A percentile compares a stretch with the other conserved stretches of the same genome.
phyloP scores from a whole-genome alignment of 345 rosid species.

The Gossypium raimondii region DNA sequence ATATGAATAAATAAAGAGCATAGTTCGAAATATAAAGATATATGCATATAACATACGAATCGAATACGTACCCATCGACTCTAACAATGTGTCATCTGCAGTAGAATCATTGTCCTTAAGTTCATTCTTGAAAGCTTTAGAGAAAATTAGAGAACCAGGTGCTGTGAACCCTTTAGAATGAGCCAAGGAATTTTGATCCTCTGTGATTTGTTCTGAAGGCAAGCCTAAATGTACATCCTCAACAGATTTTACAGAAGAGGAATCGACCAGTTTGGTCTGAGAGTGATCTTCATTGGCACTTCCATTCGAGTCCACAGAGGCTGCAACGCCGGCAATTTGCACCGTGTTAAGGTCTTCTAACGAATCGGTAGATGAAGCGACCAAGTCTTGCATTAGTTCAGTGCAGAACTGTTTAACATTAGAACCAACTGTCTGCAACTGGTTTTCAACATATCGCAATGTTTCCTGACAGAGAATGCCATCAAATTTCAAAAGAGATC shows the following conservation, averaged over 20 bases:
- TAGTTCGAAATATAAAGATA: neutral
- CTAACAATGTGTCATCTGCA: slow-evolving; percentile 4
- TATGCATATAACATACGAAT: neutral
- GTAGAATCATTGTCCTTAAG: slow-evolving; percentile 1
- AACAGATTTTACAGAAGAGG: slow-evolving; percentile 11
- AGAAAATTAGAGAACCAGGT: slow-evolving; percentile 16
- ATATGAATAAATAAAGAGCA: neutral
- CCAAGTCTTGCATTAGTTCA: slow-evolving; percentile 25
- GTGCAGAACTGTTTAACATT: slow-evolving; percentile 27
- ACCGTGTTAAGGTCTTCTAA: neutral
- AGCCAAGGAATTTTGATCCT: neutral
- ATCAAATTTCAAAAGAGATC: slow-evolving; percentile 1
- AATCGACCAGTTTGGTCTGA: slow-evolving; percentile 10
- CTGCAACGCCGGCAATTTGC: neutral
- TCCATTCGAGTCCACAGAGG: neutral
- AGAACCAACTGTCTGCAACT: slow-evolving; percentile 26
- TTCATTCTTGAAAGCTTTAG: neutral
- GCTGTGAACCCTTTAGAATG: neutral
- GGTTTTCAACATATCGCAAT: slow-evolving; percentile 11
- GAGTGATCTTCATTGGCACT: slow-evolving; percentile 7
- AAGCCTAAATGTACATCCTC: too few species aligned
- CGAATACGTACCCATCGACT: slow-evolving; percentile 19
- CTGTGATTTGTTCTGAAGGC: slow-evolving; percentile 11
- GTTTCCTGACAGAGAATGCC: slow-evolving; percentile 31
- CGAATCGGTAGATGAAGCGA: neutral